These are phyloP conservation scores for Cyberlindnera euphorbiae DNA, from an alignment of 805 yeast genomes.

Conservation along the genomic window DNA sequence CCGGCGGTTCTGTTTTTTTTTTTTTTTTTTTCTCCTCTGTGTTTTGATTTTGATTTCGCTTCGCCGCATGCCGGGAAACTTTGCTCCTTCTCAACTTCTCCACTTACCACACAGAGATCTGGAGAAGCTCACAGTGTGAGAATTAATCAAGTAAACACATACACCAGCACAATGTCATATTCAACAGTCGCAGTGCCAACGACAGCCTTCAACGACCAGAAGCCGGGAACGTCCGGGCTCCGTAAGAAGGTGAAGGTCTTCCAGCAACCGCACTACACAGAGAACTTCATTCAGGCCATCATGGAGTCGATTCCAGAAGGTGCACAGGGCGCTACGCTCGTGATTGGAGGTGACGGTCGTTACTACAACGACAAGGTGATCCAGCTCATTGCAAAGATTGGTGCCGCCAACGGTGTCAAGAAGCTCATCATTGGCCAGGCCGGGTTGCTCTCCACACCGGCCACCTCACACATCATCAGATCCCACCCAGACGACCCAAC, in stretches of 20 bases:
- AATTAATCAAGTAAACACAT: no score
- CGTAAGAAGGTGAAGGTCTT: slow-evolving; percentile 88
- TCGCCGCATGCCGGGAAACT: no score
- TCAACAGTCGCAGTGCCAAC: slow-evolving; percentile 36
- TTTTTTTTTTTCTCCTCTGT: no score
- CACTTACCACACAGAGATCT: no score
- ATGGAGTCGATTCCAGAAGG: slow-evolving; percentile 91
- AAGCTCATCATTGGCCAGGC: slow-evolving; percentile 82
- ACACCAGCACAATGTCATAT: no score
- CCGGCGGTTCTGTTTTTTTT: no score
- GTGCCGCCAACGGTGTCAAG: slow-evolving; percentile 87
- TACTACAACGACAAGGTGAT: slow-evolving; percentile 80
- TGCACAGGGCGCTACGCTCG: slow-evolving; percentile 62
- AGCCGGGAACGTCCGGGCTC: slow-evolving; percentile 97
- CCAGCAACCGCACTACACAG: slow-evolving; percentile 75
- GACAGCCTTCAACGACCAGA: slow-evolving; percentile 80
- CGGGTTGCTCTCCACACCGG: slow-evolving; percentile 92
- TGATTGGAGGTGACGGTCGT: slow-evolving; percentile 97
- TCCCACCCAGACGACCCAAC: slow-evolving; percentile 51
- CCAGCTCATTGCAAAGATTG: slow-evolving; percentile 74
- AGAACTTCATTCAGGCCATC: slow-evolving; percentile 88
- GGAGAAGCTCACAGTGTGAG: no score
- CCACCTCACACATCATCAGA: slow-evolving; percentile 91
- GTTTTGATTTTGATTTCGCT: no score
- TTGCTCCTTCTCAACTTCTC: no score